Evolutionary conservation across 495 filamentous ascomycete genomes (phyloP).

Genomic region (Xylaria telfairii): DNA sequence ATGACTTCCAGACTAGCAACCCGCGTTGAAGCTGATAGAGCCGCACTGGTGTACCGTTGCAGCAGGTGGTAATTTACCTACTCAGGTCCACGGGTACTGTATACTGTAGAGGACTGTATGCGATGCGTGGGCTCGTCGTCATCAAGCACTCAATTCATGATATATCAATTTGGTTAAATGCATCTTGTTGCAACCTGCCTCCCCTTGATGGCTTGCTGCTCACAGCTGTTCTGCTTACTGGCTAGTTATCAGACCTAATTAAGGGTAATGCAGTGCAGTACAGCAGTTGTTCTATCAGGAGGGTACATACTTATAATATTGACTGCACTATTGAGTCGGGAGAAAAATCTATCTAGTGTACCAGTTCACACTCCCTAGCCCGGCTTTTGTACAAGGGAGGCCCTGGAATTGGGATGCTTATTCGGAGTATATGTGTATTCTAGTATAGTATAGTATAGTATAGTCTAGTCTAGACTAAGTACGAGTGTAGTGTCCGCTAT

Average conservation of each 20-base stretch:
- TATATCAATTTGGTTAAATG: constrained; percentile 15
- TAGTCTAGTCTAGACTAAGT: no score
- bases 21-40: constrained; percentile 19
- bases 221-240: neutral
- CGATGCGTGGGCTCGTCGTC: neutral
- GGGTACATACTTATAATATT: constrained; percentile 8
- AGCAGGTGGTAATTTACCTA: neutral
- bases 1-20: neutral
- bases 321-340: constrained; percentile 1
- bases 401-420: neutral
- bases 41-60: constrained; percentile 9
- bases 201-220: neutral
- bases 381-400: neutral
- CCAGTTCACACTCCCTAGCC: neutral
- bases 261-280: no score
- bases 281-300: constrained; percentile 5
- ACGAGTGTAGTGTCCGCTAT: neutral
- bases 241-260: neutral
- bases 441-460: no score
- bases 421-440: neutral
- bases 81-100: no score
- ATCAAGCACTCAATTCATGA: neutral
- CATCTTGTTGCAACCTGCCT: neutral
- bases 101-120: no score
- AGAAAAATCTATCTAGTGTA: neutral